Conservation (phyloP, 1,284 basidiomycete genomes). For the Rugosomyces carneus region DNA sequence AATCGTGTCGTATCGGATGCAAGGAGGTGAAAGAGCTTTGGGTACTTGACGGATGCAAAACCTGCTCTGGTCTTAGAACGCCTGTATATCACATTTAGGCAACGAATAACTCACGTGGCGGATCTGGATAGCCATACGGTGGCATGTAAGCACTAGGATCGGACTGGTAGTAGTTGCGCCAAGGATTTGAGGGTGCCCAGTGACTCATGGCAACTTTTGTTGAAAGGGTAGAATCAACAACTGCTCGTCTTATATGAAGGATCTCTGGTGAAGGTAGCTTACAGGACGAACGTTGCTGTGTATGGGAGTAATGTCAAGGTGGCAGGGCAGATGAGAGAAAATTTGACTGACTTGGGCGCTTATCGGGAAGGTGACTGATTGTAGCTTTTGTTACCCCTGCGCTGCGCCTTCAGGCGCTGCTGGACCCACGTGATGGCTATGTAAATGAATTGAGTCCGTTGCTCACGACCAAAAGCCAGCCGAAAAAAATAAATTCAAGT, state of each 20-base stretch:
- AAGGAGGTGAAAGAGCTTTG: slow-evolving; percentile 35
- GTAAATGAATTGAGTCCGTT: too few species aligned
- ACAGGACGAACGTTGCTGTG: neutral
- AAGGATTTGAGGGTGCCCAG: slow-evolving; percentile 11
- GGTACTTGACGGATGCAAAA: slow-evolving; percentile 21
- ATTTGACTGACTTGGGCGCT: too few species aligned
- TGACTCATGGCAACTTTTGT: slow-evolving; percentile 6
- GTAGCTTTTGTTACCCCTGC: too few species aligned
- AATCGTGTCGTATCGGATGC: slow-evolving; percentile 44
- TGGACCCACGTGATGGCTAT: too few species aligned
- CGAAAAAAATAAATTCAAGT: too few species aligned
- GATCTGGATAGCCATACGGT: slow-evolving; percentile 8
- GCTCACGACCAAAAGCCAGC: too few species aligned
- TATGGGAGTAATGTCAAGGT: too few species aligned
- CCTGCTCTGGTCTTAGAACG: slow-evolving; percentile 3
- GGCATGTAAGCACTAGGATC: slow-evolving; percentile 13
- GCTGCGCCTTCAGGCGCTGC: too few species aligned
- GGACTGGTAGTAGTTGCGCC: slow-evolving; percentile 10
- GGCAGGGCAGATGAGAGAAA: too few species aligned
- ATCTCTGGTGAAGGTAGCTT: neutral
- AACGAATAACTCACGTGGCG: slow-evolving; percentile 6
- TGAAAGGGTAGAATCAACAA: neutral
- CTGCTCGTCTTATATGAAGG: neutral
- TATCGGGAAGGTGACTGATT: too few species aligned
- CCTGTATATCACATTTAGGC: neutral